Evolutionary conservation across 2,329 filamentous ascomycete genomes (phyloP).

Genomic region (Xylaria sp.): DNA sequence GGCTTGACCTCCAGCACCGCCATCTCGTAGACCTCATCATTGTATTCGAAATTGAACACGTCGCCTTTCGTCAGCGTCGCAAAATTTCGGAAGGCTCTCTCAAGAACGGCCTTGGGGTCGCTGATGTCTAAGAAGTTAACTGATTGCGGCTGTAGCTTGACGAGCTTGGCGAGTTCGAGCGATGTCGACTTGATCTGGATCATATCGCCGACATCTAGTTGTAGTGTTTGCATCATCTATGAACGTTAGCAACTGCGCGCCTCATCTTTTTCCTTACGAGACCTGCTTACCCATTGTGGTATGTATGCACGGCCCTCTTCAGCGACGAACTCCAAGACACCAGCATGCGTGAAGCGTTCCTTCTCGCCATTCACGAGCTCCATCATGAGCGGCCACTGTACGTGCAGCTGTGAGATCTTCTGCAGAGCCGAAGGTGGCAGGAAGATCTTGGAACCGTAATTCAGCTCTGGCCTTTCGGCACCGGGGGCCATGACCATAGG

Average conservation of each 20-base stretch:
- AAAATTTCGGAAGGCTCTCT: conserved; percentile 96
- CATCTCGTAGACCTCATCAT: conserved; percentile 92
- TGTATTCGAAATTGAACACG: conserved; percentile 96
- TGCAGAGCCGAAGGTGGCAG: conserved; percentile 96
- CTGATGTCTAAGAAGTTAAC: conserved; percentile 95
- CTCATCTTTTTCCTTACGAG: not conserved
- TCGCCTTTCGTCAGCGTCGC: conserved; percentile 93
- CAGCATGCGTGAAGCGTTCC: conserved; percentile 85
- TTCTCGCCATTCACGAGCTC: conserved; percentile 91
- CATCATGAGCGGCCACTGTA: conserved; percentile 97
- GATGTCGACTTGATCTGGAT: conserved; percentile 96
- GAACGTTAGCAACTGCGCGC: conserved; percentile 35
- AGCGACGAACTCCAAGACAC: conserved; percentile 96
- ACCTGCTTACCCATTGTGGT: conserved; percentile 82
- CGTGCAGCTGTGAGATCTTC: conserved; percentile 94
- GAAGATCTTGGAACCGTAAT: conserved; percentile 97
- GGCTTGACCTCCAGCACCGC: conserved; percentile 95
- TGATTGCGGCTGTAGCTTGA: conserved; percentile 96
- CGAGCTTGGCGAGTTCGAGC: conserved; percentile 86
- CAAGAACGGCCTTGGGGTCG: conserved; percentile 95
- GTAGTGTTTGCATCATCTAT: conserved; percentile 92
- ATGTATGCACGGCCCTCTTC: conserved; percentile 97
- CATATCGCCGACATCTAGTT: conserved; percentile 91
- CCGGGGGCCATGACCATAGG: conserved; percentile 94
- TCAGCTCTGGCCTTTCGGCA: conserved; percentile 86